Evolutionary conservation across 768 basidiomycete genomes (phyloP), one percentile per base, ranked within the genome.

Genomic region (Fibroporia radiculosa): DNA sequence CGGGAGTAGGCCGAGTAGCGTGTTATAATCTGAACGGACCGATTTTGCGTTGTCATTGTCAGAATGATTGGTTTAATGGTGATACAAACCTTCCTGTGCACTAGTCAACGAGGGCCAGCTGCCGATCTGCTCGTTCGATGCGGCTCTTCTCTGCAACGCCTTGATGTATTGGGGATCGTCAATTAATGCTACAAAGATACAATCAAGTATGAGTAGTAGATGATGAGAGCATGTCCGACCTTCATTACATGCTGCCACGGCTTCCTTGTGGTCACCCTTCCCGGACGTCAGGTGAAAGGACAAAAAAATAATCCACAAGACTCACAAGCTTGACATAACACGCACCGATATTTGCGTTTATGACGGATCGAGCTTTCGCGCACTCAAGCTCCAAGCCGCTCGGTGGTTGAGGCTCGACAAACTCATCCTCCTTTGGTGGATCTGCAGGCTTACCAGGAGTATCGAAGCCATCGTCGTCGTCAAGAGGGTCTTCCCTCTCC

Each of bases 281-380:
- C 16, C 16, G 7, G 11, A n/a, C 19, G 13, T 3, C 35, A 4
- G 4, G 19, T 29, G 18, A n/a, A n/a, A n/a, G n/a, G n/a, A n/a
- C n/a, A n/a, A n/a, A n/a, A n/a, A n/a, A n/a, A 31, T 10, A 40
- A 14, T 6, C 5, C 8, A 43, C 14, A 24, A 42, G 7, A 16
- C 81, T 57, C 55, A 88, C 91, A 62, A 88, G 62, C 56, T 89
- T 88, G 4, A 87, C 71, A 58, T 81, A 70, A 55, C 91, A 93
- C 41, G 92, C 93, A 0, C 75, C 92, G 29, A 95, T 80, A 58
- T 97, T 97, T n/a, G 85, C 82, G 59, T 86, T 76, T 52, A 93
- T 60, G 13, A 88, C 70, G 24, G 90, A 80, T 42, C 88, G 74
- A 20, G 74, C 69, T 55, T 79, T 80, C 11, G 69, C 65, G 50